Conservation (phyloP, 2,329 filamentous ascomycete genomes). For the Mycosphaerelloides madeirae region DNA sequence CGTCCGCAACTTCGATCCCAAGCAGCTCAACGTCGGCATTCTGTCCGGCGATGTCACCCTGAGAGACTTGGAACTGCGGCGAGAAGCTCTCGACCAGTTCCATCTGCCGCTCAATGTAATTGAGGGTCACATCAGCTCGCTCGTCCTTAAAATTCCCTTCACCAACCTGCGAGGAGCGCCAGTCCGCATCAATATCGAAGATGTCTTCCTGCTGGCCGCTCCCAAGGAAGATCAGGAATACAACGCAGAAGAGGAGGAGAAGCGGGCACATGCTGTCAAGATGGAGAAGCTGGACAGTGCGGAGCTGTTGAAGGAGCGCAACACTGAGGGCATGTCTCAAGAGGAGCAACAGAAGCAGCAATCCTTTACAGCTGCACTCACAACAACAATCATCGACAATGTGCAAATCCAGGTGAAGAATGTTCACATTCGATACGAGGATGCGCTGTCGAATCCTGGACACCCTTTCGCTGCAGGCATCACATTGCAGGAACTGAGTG, state of each 20-base stretch:
- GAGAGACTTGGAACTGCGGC: constrained; percentile 82
- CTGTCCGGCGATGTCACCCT: constrained; percentile 99
- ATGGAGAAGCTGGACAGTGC: constrained; percentile 98
- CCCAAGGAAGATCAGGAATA: constrained; percentile 94
- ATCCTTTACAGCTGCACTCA: constrained; percentile 91
- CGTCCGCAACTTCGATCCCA: constrained; percentile 97
- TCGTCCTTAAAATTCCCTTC: constrained; percentile 94
- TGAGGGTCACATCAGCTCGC: constrained; percentile 85
- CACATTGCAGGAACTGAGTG: constrained; percentile 93
- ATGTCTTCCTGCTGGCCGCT: constrained; percentile 91
- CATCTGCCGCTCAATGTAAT: constrained; percentile 95
- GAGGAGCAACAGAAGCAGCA: constrained; percentile 98
- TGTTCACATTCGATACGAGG: constrained; percentile 96
- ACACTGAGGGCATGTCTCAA: constrained; percentile 83
- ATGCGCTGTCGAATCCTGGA: constrained; percentile 88
- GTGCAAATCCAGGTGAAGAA: constrained; percentile 97
- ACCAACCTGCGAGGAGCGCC: constrained; percentile 93
- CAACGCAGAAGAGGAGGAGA: constrained; percentile 86
- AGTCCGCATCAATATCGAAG: constrained; percentile 90
- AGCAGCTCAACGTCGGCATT: constrained; percentile 96
- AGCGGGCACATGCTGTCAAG: constrained; percentile 82
- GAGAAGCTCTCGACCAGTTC: constrained; percentile 94
- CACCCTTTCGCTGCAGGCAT: constrained; percentile 92
- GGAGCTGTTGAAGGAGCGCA: constrained; percentile 87
- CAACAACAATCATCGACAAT: constrained; percentile 97